Base-by-base conservation (phyloP, 495 filamentous ascomycete species). In the Pseudomonodictys pantanalensis region DNA sequence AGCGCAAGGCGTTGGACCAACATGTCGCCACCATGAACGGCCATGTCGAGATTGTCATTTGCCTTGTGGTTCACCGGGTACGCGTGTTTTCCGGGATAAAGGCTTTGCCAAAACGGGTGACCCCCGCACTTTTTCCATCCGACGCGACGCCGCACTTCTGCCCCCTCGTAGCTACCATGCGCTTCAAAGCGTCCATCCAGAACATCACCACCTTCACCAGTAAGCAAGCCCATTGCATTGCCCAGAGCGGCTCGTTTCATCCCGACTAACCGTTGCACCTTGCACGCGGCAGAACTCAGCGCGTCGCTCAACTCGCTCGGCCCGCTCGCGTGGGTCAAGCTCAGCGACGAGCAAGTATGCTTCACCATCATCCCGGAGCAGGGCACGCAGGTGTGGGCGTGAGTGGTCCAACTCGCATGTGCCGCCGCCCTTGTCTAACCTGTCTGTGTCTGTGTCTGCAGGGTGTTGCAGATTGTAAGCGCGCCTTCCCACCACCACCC, bases 331-430 rank as follows among this genome's bases (percentile, higher is more conserved):
- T 97, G 95, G 93, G 79, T 97, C 45, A 88, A 90, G 42, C 85
- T 98, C 24, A 88, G 92, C 73, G 79, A 89, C 71, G 84, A 92
- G 48, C 83, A 86, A 20, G 82, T 95, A 55, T 91, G 90, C 64
- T 96, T 98, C 77, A 97, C 95, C 54, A 87, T 96, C 69, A 91
- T 96, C 61, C 90, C 91, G 5, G 91, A 96, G 63, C 85, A 87
- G 66, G 91, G 93, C 22, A 91, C 91, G 10, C 91, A 97, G 79
- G 93, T 97, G 28, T 98, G 95, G 93, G 88, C 92, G 91, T 96
- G 78, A 66, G 89, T 80, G 20, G 50, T 24, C 43, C 48, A 44
- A 29, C 26, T 54, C 28, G 11, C 43, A 5, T 59, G 45, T 43
- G 18, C 52, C 2, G 22, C 17, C n/a, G 59, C 35, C 39, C 25